phyloP scores from a whole-genome alignment of 2,329 filamentous ascomycete genomes.

The Mollisia scopiformis region DNA sequence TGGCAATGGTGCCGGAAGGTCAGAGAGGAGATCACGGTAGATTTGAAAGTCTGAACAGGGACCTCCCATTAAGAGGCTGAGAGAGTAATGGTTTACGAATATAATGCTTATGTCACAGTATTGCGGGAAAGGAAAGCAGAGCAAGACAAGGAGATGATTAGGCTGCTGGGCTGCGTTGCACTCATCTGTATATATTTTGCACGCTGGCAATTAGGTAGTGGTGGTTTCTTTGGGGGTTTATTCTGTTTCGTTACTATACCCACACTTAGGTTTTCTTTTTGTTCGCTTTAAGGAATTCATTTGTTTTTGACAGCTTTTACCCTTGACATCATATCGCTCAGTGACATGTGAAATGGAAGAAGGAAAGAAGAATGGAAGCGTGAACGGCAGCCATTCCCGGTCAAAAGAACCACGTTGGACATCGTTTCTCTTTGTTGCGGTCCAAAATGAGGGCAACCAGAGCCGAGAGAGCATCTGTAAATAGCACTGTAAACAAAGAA shows the following conservation, averaged over 20 bases:
- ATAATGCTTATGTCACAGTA: constrained; percentile 7
- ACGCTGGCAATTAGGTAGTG: not conserved
- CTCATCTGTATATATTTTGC: constrained; percentile 7
- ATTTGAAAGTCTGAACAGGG: constrained; percentile 46
- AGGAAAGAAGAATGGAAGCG: not conserved
- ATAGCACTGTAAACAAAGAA: not conserved
- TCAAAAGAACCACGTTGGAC: not conserved
- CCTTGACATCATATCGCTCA: not conserved
- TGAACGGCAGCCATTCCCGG: not conserved
- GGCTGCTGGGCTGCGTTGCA: not conserved
- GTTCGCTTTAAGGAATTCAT: not conserved
- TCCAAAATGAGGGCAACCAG: not conserved
- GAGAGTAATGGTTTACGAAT: constrained; percentile 6
- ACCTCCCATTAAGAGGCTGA: not conserved
- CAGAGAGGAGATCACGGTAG: constrained; percentile 78
- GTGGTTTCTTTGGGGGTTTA: not conserved
- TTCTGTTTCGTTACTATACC: constrained; percentile 11
- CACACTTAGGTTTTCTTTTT: constrained; percentile 8
- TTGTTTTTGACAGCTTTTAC: not conserved
- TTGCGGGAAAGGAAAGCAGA: not conserved
- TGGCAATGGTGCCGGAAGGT: constrained; percentile 83
- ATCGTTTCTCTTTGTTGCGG: not conserved
- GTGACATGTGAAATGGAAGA: not conserved
- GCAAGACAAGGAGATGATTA: not conserved
- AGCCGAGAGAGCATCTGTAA: not conserved